These are phyloP conservation scores for Leptodermis oblonga DNA, from an alignment of 257 asterid species.

Conservation along the genomic window DNA sequence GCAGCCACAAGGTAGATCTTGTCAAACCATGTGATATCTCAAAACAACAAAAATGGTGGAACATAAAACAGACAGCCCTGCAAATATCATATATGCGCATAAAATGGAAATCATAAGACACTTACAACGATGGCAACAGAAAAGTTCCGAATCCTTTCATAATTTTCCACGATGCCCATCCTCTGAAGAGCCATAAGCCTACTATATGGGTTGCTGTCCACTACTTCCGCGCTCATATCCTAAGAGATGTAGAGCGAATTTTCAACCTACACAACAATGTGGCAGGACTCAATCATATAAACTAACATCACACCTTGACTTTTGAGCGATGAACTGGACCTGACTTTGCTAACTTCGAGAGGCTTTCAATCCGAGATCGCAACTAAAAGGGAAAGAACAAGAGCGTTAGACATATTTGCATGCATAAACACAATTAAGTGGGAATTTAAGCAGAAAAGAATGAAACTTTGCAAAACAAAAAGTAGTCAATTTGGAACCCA, in stretches of 20 bases:
- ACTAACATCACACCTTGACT: slow-evolving; percentile 54
- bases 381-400: slow-evolving; percentile 39
- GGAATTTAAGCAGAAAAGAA: too few species aligned
- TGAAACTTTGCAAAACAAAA: background rate
- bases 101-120: slow-evolving; percentile 21
- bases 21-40: background rate
- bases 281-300: background rate
- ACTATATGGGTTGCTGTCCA: slow-evolving; percentile 95
- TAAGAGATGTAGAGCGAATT: slow-evolving; percentile 20
- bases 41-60: background rate
- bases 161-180: slow-evolving; percentile 96
- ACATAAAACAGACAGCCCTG: background rate
- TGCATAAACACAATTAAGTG: background rate
- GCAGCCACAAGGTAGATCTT: background rate
- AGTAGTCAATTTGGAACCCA: background rate
- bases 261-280: slow-evolving; percentile 6
- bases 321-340: slow-evolving; percentile 52
- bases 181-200: slow-evolving; percentile 99
- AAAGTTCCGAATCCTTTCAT: slow-evolving; percentile 77
- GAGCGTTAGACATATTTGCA: background rate
- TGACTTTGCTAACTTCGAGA: slow-evolving; percentile 37
- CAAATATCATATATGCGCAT: background rate
- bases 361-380: slow-evolving; percentile 46
- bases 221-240: slow-evolving; percentile 95
- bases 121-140: slow-evolving; percentile 95